phyloP scores from a whole-genome alignment of 78 protist species.

The Dictyostelium capitatum region DNA sequence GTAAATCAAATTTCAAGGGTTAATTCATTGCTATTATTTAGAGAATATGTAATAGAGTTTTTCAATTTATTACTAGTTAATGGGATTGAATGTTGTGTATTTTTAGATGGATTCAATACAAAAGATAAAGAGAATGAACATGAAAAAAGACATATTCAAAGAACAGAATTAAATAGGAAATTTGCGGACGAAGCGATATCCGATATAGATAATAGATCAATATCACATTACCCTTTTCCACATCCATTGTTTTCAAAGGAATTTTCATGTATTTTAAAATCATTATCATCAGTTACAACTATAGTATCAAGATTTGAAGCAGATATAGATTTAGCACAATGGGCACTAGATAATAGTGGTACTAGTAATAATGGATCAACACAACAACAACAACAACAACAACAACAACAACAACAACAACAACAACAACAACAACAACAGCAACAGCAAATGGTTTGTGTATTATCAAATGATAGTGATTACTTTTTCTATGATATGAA shows the following conservation, averaged over 20 bases:
- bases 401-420: background rate
- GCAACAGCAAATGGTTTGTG: background rate
- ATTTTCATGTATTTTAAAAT: background rate
- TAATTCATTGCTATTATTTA: background rate
- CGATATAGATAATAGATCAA: background rate
- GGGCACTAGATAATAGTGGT: constrained; percentile 11
- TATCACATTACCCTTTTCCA: background rate
- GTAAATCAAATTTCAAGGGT: background rate
- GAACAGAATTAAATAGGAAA: background rate
- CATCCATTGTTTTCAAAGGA: background rate
- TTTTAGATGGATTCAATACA: constrained; percentile 7
- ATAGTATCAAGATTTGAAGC: constrained; percentile 5
- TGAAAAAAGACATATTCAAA: background rate
- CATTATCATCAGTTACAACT: background rate
- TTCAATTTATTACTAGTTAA: background rate
- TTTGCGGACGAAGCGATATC: background rate
- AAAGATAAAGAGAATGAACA: background rate
- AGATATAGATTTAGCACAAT: constrained; percentile 9
- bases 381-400: background rate
- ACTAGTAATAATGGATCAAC: background rate
- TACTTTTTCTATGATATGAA: constrained; percentile 3
- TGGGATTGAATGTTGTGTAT: background rate
- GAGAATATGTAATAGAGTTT: background rate
- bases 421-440: background rate
- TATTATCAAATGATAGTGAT: constrained; percentile 12